Conservation (phyloP, 1,284 basidiomycete species). For the Trichosporon inkin region DNA sequence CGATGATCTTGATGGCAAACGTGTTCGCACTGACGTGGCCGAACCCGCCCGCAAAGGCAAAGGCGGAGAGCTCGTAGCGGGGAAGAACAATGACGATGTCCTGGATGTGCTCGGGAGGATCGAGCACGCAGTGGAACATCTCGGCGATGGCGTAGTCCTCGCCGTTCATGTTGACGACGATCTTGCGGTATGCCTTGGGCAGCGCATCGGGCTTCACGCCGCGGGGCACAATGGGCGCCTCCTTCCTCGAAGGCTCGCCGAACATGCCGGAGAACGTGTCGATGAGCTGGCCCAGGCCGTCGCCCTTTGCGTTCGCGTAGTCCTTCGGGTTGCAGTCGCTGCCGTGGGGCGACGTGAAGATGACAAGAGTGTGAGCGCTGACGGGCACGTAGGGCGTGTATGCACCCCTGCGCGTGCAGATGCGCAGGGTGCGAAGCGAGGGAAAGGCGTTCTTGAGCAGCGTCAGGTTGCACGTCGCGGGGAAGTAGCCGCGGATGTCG, state of each 20-base stretch:
- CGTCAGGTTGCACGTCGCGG: background rate
- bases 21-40: constrained; percentile 8
- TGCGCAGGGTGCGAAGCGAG: background rate
- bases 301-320: background rate
- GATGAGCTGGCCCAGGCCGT: no score
- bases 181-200: background rate
- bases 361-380: background rate
- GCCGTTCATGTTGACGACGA: background rate
- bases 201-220: background rate
- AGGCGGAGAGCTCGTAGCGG: constrained; percentile 21
- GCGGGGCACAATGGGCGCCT: background rate
- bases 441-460: background rate
- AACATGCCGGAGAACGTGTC: background rate
- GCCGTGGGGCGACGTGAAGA: background rate
- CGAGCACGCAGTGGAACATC: background rate
- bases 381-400: background rate
- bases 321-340: background rate
- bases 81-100: background rate
- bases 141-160: background rate
- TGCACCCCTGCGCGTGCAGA: background rate
- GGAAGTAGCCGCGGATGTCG: background rate
- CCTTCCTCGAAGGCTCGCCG: background rate
- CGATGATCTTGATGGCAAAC: constrained; percentile 5
- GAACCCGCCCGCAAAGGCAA: constrained; percentile 39
- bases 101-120: background rate